Conservation (phyloP, 1,139 yeast genomes). For the Geotrichum fermentans region DNA sequence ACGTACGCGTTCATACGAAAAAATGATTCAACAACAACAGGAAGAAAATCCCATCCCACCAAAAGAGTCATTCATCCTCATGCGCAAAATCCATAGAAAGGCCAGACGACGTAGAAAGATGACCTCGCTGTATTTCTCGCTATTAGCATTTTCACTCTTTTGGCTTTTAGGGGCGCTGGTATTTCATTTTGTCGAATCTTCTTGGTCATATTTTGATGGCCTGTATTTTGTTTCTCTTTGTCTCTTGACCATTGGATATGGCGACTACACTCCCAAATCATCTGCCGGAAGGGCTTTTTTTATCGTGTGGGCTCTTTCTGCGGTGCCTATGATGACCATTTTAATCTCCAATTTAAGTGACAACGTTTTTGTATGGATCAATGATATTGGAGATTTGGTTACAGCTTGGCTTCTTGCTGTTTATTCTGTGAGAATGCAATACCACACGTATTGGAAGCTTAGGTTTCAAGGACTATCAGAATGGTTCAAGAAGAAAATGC, state of each 20-base stretch:
- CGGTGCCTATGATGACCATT: constrained; percentile 83
- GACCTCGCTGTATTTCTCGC: constrained; percentile 41
- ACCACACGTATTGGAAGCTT: constrained; percentile 18
- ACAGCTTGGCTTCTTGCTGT: constrained; percentile 23
- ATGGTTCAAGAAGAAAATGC: neutral
- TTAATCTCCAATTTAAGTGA: constrained; percentile 71
- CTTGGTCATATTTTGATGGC: constrained; percentile 64
- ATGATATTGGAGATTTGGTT: constrained; percentile 20
- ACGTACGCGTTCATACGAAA: constrained; percentile 22
- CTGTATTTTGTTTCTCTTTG: constrained; percentile 72
- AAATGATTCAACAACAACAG: constrained; percentile 7
- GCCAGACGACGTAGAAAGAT: constrained; percentile 18
- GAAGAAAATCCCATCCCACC: constrained; percentile 1
- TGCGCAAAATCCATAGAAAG: constrained; percentile 40
- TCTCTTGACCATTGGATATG: constrained; percentile 78
- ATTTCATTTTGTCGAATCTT: constrained; percentile 49
- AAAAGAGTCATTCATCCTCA: constrained; percentile 46
- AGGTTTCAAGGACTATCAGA: constrained; percentile 25
- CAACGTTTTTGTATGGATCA: constrained; percentile 40
- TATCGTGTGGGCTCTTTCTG: constrained; percentile 71
- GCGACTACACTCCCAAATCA: constrained; percentile 61
- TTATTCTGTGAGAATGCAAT: constrained; percentile 20
- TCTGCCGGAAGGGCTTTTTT: constrained; percentile 69
- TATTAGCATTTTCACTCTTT: constrained; percentile 50
- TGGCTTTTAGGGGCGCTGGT: constrained; percentile 71